Percentiles rank a stretch among this genome's conserved stretches.
These are phyloP conservation scores for Nasturtium officinale DNA, from an alignment of 345 rosid genomes.

Conservation along the genomic window DNA sequence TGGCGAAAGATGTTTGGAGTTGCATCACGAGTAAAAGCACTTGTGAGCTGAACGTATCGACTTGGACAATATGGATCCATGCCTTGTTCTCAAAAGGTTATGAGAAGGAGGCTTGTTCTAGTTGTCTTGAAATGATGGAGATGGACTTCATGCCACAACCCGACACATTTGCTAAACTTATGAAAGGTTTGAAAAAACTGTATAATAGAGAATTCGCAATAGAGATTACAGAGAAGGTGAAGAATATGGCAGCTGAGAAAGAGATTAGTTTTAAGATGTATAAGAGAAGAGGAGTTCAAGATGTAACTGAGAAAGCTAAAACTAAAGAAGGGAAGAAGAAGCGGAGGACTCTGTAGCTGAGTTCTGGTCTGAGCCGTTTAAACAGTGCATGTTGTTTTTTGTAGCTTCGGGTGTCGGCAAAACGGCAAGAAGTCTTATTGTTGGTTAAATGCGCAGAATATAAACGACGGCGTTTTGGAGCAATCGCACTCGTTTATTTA, in stretches of 20 bases:
- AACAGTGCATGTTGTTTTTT: constrained; percentile 27
- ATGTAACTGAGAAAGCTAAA: constrained; percentile 61
- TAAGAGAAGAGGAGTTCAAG: constrained; percentile 84
- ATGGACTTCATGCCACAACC: constrained; percentile 83
- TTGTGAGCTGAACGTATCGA: constrained; percentile 66
- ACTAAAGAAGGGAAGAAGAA: constrained; percentile 63
- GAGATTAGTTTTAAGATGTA: constrained; percentile 85
- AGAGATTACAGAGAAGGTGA: constrained; percentile 91
- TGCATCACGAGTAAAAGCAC: constrained; percentile 61
- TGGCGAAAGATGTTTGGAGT: constrained; percentile 84
- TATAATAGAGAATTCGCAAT: constrained; percentile 75
- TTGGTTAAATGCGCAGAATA: not conserved
- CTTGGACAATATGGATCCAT: constrained; percentile 97
- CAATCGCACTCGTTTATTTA: not conserved
- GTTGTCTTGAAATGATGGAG: constrained; percentile 94
- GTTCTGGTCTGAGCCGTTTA: not conserved
- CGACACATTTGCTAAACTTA: constrained; percentile 84
- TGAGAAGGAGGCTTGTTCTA: constrained; percentile 83
- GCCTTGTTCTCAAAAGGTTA: constrained; percentile 77
- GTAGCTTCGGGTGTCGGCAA: constrained; percentile 25
- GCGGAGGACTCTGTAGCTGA: constrained; percentile 47
- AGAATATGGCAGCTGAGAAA: constrained; percentile 85
- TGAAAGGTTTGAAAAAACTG: constrained; percentile 74
- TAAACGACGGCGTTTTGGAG: constrained; percentile 16
- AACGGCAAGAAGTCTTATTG: constrained; percentile 29